These are phyloP conservation scores for Mycothermus thermophilus DNA, from an alignment of 495 filamentous ascomycete species.

Conservation along the genomic window DNA sequence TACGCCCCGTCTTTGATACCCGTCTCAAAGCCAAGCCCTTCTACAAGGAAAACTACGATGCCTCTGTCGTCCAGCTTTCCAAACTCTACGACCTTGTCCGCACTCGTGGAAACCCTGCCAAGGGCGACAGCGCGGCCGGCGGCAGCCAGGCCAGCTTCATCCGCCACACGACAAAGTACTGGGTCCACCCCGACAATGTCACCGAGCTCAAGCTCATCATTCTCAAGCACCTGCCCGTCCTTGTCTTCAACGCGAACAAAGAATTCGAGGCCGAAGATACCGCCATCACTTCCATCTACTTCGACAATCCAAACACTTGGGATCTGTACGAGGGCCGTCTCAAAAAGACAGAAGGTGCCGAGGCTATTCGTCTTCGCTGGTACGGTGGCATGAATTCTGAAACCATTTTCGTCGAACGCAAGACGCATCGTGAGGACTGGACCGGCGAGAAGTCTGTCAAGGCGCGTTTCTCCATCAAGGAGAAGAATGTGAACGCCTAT, in stretches of 20 bases:
- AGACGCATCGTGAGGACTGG: slow-evolving; percentile 98
- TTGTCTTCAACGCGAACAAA: slow-evolving; percentile 96
- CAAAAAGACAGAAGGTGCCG: slow-evolving; percentile 95
- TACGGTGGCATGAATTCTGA: slow-evolving; percentile 93
- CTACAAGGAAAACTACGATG: slow-evolving; percentile 97
- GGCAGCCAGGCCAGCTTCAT: slow-evolving; percentile 92
- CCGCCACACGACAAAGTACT: slow-evolving; percentile 97
- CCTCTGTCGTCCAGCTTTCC: slow-evolving; percentile 87
- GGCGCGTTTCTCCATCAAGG: slow-evolving; percentile 84
- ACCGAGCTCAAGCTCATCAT: slow-evolving; percentile 96
- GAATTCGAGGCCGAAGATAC: slow-evolving; percentile 83
- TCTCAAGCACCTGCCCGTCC: slow-evolving; percentile 89
- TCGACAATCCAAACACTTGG: slow-evolving; percentile 85
- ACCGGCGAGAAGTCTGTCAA: slow-evolving; percentile 98
- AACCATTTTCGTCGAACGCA: slow-evolving; percentile 92
- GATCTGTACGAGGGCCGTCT: slow-evolving; percentile 85
- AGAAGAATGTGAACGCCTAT: slow-evolving; percentile 92
- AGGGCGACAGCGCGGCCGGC: slow-evolving; percentile 81
- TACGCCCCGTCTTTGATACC: slow-evolving; percentile 86
- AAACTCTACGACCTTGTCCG: slow-evolving; percentile 90
- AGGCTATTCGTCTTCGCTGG: slow-evolving; percentile 93
- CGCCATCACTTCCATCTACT: slow-evolving; percentile 97
- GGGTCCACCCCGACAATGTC: slow-evolving; percentile 98
- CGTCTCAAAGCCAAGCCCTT: slow-evolving; percentile 91
- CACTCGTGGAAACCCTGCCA: slow-evolving; percentile 80